Evolutionary conservation across 768 basidiomycete genomes (phyloP), one percentile per base, ranked within the genome.

Genomic region (Collybia nuda): DNA sequence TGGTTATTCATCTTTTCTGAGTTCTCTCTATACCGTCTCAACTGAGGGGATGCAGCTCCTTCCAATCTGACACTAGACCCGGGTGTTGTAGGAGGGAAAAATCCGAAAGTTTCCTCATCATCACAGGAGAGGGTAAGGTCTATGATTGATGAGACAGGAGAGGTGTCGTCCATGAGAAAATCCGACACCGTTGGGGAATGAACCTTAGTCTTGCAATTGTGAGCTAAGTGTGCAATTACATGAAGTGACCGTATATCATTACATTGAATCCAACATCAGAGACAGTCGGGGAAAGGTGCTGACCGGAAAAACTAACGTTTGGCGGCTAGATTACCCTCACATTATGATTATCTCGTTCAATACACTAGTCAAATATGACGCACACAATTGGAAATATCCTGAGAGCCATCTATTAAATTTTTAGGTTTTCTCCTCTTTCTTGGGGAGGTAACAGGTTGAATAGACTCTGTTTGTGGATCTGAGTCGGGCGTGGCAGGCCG

Each of bases 131-230:
- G 23, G 3, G 38, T 39, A 15, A 48, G 32, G 36, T 50, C 48
- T 9, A 38, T 38, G 9, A 26, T 29, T 8, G 51, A 46, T 19
- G 28, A 24, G 5, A 37, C 9, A 9, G 44, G 29, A 32, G 32
- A 32, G 32, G 9, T 11, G 29, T n/a, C 18, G 3, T 43, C 17
- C 35, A 24, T 36, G 6, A 36, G 37, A 53, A 51, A 54, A 22
- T 61, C 58, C 15, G 65, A 67, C 7, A 56, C 49, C 7, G 65
- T 63, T 9, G 65, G 63, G 5, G 63, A 65, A 24, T 28, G 2
- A 43, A 42, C 24, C 38, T 18, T 5, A 18, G 14, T 5, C 17
- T 24, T 28, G 14, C 2, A 7, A 29, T 11, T 21, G 11, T 44
- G 9, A 24, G 21, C 15, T 9, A 3, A 5, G 4, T 44, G 8